These are phyloP conservation scores for Eimeria sp. DNA, from an alignment of 169 alveolate species.

Conservation along the genomic window DNA sequence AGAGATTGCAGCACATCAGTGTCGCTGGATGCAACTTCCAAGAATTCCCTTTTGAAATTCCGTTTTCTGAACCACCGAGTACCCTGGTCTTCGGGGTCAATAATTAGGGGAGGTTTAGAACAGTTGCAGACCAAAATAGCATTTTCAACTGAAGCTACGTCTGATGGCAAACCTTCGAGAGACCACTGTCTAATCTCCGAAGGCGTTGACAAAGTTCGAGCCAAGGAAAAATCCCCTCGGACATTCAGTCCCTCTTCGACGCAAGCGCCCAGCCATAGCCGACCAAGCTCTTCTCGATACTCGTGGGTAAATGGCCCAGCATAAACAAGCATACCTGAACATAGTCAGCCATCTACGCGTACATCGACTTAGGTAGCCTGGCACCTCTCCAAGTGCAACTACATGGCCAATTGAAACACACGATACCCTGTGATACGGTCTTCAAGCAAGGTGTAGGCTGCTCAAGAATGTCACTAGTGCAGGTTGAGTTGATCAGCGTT, in stretches of 20 bases:
- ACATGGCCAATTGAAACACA: neutral
- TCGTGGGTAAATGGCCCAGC: constrained; percentile 96
- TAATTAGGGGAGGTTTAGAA: constrained; percentile 85
- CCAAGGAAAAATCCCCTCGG: constrained; percentile 90
- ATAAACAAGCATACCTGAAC: constrained; percentile 94
- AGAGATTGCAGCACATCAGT: neutral
- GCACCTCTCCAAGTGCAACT: neutral
- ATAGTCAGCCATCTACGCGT: neutral
- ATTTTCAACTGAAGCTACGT: constrained; percentile 93
- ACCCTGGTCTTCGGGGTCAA: constrained; percentile 97
- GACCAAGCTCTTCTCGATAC: constrained; percentile 92
- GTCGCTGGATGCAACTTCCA: constrained; percentile 10
- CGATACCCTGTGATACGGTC: neutral
- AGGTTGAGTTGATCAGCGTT: neutral
- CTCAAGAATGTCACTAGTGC: neutral
- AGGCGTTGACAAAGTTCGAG: constrained; percentile 93
- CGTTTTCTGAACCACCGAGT: constrained; percentile 94
- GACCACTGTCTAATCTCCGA: constrained; percentile 93
- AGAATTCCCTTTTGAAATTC: constrained; percentile 34
- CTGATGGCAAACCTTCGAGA: constrained; percentile 89
- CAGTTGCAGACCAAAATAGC: constrained; percentile 92
- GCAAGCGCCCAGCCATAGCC: constrained; percentile 87
- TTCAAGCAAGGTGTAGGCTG: neutral
- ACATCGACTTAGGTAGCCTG: too few species aligned
- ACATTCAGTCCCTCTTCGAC: constrained; percentile 58